Percentiles rank a stretch among this genome's conserved stretches.
These are phyloP conservation scores for Perkinsus marinus DNA, from an alignment of 169 alveolate genomes.

Conservation along the genomic window DNA sequence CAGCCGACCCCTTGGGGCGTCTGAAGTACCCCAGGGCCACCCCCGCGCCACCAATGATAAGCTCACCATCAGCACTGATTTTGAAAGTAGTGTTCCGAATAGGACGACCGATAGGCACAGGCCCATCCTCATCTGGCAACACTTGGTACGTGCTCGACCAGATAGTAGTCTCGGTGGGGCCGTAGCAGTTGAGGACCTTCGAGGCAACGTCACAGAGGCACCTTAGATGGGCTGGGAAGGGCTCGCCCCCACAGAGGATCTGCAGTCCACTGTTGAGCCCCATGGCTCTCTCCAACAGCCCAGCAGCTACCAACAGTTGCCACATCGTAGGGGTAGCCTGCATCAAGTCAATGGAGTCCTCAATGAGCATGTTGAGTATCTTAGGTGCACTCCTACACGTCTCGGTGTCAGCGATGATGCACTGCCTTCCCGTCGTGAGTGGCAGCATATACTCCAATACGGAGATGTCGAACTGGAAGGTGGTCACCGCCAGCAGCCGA, in stretches of 20 bases:
- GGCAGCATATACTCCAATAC: background rate
- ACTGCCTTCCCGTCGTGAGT: background rate
- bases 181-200: background rate
- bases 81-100: background rate
- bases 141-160: background rate
- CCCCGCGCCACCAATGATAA: background rate
- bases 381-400: background rate
- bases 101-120: background rate
- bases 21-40: background rate
- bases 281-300: background rate
- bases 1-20: background rate
- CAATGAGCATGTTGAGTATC: background rate
- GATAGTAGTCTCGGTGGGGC: background rate
- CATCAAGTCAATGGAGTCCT: background rate
- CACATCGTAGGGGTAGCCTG: background rate
- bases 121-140: background rate
- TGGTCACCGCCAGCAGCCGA: background rate
- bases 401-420: background rate
- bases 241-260: background rate
- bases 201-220: background rate
- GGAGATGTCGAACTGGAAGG: background rate
- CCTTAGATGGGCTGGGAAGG: background rate
- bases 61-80: background rate
- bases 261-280: background rate
- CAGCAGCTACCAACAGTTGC: background rate